A percentile compares a stretch with the other conserved stretches of the same genome.
These are phyloP conservation scores for Penicillium bialowiezense DNA, from an alignment of 495 filamentous ascomycete genomes.

Conservation along the genomic window DNA sequence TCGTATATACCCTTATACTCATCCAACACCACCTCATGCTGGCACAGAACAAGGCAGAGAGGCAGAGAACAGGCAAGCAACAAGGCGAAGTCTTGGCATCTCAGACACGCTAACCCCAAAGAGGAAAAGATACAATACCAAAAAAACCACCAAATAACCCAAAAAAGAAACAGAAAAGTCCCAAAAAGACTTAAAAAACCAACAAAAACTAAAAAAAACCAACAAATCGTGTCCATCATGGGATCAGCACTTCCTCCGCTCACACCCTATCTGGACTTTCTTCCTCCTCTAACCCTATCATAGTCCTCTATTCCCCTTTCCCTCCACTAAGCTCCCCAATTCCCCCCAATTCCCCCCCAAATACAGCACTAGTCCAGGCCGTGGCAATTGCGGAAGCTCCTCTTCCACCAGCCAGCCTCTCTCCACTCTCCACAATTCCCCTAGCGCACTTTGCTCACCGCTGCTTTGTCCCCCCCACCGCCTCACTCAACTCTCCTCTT, in stretches of 20 bases:
- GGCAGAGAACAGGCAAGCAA: not conserved
- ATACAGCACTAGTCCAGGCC: too few species aligned
- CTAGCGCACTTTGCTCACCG: slow-evolving; percentile 46
- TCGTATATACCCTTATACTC: too few species aligned
- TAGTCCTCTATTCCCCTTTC: too few species aligned
- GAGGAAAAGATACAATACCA: not conserved
- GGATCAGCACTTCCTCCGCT: not conserved
- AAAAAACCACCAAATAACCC: not conserved
- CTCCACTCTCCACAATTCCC: slow-evolving; percentile 29
- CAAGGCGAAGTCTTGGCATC: too few species aligned
- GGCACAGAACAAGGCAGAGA: not conserved
- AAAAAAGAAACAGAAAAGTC: not conserved
- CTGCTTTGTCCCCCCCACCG: slow-evolving; percentile 48
- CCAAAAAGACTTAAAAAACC: not conserved
- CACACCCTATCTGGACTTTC: not conserved
- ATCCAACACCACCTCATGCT: too few species aligned
- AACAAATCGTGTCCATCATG: too few species aligned
- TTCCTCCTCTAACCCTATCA: too few species aligned
- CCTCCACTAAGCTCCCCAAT: not conserved
- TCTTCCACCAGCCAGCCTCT: slow-evolving; percentile 13
- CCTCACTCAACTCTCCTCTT: slow-evolving; percentile 30
- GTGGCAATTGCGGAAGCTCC: not conserved
- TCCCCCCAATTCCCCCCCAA: too few species aligned
- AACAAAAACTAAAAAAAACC: not conserved
- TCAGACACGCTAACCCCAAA: not conserved